Base-by-base conservation (phyloP, 2,329 filamentous ascomycete genomes). In the Monosporascus sp. region DNA sequence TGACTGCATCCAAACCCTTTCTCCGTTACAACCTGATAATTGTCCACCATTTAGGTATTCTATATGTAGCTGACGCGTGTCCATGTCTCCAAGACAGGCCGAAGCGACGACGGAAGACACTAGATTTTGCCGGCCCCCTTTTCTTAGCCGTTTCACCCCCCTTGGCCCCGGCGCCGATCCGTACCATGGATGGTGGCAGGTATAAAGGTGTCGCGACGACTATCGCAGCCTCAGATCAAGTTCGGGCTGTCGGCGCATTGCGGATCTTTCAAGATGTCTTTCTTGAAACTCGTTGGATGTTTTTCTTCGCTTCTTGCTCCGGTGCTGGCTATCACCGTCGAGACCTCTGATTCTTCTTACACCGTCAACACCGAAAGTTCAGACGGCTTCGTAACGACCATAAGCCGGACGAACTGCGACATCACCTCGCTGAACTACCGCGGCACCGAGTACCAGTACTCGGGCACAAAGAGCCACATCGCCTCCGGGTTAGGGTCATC, bases 351-450 rank as follows among this genome's bases (percentile, higher is more conserved):
- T 35, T 38, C 49, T n/a, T 60, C 63, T 17, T 64, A 65, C 52
- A 60, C 59, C 17, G 50, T 67, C 25, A 56, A 66, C 47, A 64
- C 63, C 35, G 63, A 56, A n/a, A 62, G 58, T 47, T 56, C 56
- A 51, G 58, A 66, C 50, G 59, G 59, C 55, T 64, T 67, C 47
- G 58, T 54, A n/a, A 59, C 62, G 18, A 62, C 62, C 11, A 64
- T 67, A 49, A 59, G 55, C 44, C 53, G 59, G 22, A 66, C 68
- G 6, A 79, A 65, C 54, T 81, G 79, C 52, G 79, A 82, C 53
- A 78, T 82, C 58, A 80, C 74, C 1, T 80, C 77, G 0, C 72
- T 82, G 51, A 68, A 72, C 18, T 81, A 73, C 60, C 72, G 74
- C 38, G 73, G 75, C 47, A 70, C 72, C 20, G 76, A 82, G 52